Evolutionary conservation across 2,329 filamentous ascomycete species (phyloP).

Genomic region (Ophiostoma novo-ulmi): DNA sequence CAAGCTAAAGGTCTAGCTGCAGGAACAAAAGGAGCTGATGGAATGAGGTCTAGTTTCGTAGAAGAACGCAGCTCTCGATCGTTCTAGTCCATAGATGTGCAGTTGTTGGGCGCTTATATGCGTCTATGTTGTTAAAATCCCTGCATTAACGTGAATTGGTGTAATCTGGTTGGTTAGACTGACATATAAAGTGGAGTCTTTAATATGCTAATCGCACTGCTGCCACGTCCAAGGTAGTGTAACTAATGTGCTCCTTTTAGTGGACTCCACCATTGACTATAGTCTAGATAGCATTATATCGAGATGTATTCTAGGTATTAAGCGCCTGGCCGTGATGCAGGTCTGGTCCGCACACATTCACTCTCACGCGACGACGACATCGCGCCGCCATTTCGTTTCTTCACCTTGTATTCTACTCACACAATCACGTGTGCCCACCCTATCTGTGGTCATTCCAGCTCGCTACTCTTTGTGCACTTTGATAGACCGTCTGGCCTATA

Average conservation of each 20-base stretch:
- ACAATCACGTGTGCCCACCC: not conserved
- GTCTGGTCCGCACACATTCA: not conserved
- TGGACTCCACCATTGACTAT: not conserved
- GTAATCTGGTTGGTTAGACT: constrained; percentile 1
- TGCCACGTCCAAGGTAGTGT: not conserved
- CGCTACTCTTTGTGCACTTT: not conserved
- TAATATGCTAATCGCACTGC: not conserved
- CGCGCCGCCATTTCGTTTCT: not conserved
- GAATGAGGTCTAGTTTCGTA: not conserved
- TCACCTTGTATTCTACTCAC: not conserved
- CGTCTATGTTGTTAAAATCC: not conserved
- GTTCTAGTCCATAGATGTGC: not conserved
- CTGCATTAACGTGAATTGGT: not conserved
- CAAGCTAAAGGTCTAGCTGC: not conserved
- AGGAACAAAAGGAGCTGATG: not conserved
- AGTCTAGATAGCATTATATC: not conserved
- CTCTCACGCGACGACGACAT: not conserved
- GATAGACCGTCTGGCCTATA: no score
- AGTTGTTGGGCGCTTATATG: not conserved
- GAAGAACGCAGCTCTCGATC: not conserved
- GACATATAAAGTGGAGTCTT: not conserved
- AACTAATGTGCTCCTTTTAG: no score
- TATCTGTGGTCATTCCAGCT: not conserved
- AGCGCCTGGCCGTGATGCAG: constrained; percentile 3
- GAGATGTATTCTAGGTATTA: not conserved